Evolutionary conservation across 257 asterid species (phyloP).

Genomic region (Lantana camara): DNA sequence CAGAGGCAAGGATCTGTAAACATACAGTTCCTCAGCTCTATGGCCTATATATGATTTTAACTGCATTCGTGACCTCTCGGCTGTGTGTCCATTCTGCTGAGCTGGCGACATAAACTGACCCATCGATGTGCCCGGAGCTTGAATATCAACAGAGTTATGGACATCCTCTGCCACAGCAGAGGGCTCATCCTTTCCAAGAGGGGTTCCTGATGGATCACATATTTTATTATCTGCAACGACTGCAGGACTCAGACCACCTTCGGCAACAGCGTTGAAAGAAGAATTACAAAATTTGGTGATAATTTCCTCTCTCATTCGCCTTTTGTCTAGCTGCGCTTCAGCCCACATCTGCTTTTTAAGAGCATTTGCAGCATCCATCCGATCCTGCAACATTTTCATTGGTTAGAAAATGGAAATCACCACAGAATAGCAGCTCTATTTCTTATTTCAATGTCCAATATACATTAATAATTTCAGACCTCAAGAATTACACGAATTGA

Average conservation of each 20-base stretch:
- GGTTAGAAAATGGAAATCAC: conserved; percentile 16
- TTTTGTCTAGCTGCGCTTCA: conserved; percentile 91
- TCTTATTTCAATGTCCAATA: conserved; percentile 2
- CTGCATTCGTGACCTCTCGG: conserved; percentile 93
- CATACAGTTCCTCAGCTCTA: conserved; percentile 85
- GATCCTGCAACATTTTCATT: conserved; percentile 65
- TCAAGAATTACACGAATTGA: conserved; percentile 78
- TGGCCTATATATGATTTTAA: conserved; percentile 90
- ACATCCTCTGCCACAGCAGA: conserved; percentile 48
- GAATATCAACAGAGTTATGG: conserved; percentile 40
- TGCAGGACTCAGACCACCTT: conserved; percentile 70
- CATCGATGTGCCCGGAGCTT: conserved; percentile 40
- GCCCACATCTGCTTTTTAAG: conserved; percentile 99
- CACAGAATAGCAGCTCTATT: conserved; percentile 13
- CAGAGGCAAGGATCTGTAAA: conserved; percentile 90
- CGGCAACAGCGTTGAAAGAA: conserved; percentile 54
- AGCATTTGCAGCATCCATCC: conserved; percentile 88
- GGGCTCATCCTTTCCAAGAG: conserved; percentile 56
- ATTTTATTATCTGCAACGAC: conserved; percentile 44
- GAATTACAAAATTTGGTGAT: conserved; percentile 60
- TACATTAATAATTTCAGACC: conserved; percentile 35
- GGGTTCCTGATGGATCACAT: conserved; percentile 45
- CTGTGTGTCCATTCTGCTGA: conserved; percentile 72
- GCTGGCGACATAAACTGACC: conserved; percentile 47
- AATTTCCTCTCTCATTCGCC: conserved; percentile 83